Conservation (phyloP, 768 basidiomycete species). For the Tephrocybe sp. region DNA sequence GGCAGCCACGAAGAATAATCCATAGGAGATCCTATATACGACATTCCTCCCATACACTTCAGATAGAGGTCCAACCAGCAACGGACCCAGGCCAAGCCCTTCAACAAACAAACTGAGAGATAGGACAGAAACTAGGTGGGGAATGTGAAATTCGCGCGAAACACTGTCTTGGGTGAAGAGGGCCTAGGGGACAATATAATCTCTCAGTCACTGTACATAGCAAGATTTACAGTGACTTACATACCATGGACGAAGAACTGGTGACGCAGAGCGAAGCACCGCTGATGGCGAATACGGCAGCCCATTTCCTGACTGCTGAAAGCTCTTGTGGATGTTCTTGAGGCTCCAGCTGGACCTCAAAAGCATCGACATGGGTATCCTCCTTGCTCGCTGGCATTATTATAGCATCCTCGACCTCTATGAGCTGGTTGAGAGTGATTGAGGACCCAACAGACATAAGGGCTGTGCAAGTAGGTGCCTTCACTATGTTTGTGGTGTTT, state of each 20-base stretch:
- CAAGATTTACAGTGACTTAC: constrained; percentile 19
- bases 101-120: constrained; percentile 60
- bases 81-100: constrained; percentile 54
- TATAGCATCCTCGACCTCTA: background rate
- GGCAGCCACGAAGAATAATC: constrained; percentile 59
- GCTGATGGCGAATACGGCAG: constrained; percentile 45
- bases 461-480: background rate
- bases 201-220: background rate
- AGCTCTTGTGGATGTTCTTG: constrained; percentile 43
- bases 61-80: constrained; percentile 52
- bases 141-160: constrained; percentile 46
- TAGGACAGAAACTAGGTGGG: constrained; percentile 47
- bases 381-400: constrained; percentile 4
- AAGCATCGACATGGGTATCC: constrained; percentile 12
- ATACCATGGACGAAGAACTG: constrained; percentile 55
- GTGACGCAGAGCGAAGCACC: constrained; percentile 50
- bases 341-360: constrained; percentile 37
- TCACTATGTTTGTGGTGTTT: background rate
- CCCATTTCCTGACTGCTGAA: constrained; percentile 44
- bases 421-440: constrained; percentile 5
- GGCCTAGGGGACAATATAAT: constrained; percentile 35
- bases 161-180: constrained; percentile 64
- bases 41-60: constrained; percentile 66
- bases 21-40: constrained; percentile 64
- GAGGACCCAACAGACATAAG: constrained; percentile 15